Percentiles rank a stretch among this genome's conserved stretches.
Evolutionary conservation across 179 eudicot species (phyloP).

Genomic region (Beta lomatogona): DNA sequence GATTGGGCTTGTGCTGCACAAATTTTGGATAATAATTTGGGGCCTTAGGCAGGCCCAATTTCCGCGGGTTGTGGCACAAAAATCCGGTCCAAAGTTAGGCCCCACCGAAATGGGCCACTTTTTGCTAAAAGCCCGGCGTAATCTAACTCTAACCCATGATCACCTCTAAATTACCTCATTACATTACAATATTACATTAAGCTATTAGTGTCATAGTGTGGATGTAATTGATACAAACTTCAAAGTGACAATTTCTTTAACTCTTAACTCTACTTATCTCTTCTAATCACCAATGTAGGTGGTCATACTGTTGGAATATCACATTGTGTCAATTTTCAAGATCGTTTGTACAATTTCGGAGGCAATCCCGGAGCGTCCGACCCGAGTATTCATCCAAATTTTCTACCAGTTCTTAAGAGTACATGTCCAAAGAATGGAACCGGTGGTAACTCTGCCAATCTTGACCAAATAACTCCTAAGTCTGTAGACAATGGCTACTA

Average conservation of each 20-base stretch:
- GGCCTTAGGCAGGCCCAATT: no score
- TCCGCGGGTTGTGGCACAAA: no score
- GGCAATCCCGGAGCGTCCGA: conserved; percentile 9
- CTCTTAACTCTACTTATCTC: not conserved
- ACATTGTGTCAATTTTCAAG: conserved; percentile 25
- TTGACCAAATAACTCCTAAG: conserved; percentile 15
- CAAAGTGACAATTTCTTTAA: not conserved
- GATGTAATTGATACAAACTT: no score
- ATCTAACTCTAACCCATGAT: no score
- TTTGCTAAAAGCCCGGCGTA: no score
- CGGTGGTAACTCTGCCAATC: not conserved
- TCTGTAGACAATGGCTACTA: conserved; percentile 28
- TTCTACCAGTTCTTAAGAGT: not conserved
- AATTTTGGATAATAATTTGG: no score
- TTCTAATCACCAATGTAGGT: conserved; percentile 14
- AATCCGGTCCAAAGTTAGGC: no score
- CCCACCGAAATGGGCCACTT: no score
- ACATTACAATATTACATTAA: no score
- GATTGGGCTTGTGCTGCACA: no score
- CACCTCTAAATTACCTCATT: no score
- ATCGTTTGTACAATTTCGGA: conserved; percentile 21
- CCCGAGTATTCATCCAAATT: conserved; percentile 19
- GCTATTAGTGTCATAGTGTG: no score
- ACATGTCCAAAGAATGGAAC: conserved; percentile 15
- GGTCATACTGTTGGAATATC: conserved; percentile 33